A percentile compares a stretch with the other conserved stretches of the same genome.
Evolutionary conservation across 2,329 filamentous ascomycete genomes (phyloP).

Genomic region (Aspergillus uvarum): DNA sequence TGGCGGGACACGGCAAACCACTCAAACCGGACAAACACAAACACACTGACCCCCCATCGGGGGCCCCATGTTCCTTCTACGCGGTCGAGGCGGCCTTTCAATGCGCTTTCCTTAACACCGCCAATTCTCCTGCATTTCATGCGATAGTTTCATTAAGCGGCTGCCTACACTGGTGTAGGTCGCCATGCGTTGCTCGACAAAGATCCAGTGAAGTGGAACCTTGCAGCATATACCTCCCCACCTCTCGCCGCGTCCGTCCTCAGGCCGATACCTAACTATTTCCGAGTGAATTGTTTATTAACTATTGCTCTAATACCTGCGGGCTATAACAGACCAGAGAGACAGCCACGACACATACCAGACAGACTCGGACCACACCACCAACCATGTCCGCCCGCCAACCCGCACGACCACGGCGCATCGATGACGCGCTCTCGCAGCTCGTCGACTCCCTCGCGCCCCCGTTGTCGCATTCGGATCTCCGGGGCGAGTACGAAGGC

Average conservation of each 20-base stretch:
- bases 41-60: conserved; percentile 7
- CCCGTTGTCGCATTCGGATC: conserved; percentile 31
- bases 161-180: conserved; percentile 5
- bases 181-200: conserved; percentile 8
- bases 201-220: conserved; percentile 3
- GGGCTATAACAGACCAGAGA: not conserved
- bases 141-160: not conserved
- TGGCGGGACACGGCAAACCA: conserved; percentile 20
- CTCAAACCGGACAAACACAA: conserved; percentile 30
- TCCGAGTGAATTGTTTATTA: not conserved
- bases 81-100: not conserved
- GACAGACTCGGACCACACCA: conserved; percentile 14
- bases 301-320: not conserved
- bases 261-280: not conserved
- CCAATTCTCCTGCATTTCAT: not conserved
- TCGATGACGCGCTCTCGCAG: conserved; percentile 46
- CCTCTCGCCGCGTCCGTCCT: conserved; percentile 1
- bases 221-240: not conserved
- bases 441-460: conserved; percentile 44
- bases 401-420: conserved; percentile 39
- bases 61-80: conserved; percentile 12
- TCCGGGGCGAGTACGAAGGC: conserved; percentile 32
- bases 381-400: conserved; percentile 35
- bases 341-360: not conserved
- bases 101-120: not conserved